A percentile compares a stretch with the other conserved stretches of the same genome.
phyloP scores from a whole-genome alignment of 1,284 basidiomycete genomes.

The Inonotus hispidus region DNA sequence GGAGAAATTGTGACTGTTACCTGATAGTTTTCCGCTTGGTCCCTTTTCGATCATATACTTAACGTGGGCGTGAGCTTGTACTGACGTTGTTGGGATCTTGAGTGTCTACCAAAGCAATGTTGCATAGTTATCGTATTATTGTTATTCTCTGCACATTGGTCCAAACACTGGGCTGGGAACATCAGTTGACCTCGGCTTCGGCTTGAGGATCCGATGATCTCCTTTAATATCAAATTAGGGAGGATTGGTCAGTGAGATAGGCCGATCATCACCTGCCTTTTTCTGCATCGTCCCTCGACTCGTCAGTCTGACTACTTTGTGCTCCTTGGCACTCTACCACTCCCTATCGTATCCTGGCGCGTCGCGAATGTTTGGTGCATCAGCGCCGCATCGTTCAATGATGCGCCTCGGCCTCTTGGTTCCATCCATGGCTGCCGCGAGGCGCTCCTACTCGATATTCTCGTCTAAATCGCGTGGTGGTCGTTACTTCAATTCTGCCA shows the following conservation, averaged over 20 bases:
- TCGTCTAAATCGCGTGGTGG: slow-evolving; percentile 72
- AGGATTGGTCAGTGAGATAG: background rate
- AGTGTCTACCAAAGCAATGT: no score
- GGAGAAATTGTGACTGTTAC: slow-evolving; percentile 88
- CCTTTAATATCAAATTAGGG: background rate
- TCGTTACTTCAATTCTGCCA: slow-evolving; percentile 66
- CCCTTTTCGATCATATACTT: background rate
- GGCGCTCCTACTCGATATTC: slow-evolving; percentile 70
- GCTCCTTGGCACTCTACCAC: background rate
- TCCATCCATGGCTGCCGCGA: slow-evolving; percentile 39
- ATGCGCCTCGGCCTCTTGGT: slow-evolving; percentile 45
- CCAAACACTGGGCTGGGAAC: no score
- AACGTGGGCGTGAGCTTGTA: background rate
- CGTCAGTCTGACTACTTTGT: background rate
- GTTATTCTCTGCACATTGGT: no score
- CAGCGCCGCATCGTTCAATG: slow-evolving; percentile 26
- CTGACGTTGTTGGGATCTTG: no score
- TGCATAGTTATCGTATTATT: no score
- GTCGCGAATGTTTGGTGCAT: background rate
- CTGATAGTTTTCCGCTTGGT: slow-evolving; percentile 28
- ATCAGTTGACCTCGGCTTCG: no score
- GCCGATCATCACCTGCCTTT: background rate
- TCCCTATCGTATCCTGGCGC: background rate
- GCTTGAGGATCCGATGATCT: background rate
- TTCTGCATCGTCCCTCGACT: background rate